Percentiles rank a stretch among this genome's conserved stretches.
phyloP scores from a whole-genome alignment of 2,329 filamentous ascomycete genomes.

The Fusarium vanettenii region DNA sequence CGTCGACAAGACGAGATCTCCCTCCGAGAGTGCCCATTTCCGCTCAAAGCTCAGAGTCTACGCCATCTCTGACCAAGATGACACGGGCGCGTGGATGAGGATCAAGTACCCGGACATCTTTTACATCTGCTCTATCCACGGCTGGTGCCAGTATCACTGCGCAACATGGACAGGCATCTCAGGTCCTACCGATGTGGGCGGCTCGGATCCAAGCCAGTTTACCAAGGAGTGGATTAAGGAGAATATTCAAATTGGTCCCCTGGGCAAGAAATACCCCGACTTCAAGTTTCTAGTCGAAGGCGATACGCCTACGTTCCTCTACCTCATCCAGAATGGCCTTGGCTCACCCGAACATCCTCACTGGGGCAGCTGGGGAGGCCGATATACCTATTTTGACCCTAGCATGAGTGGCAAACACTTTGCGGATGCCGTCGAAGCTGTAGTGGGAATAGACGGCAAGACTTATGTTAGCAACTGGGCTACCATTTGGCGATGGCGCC shows the following conservation, averaged over 20 bases:
- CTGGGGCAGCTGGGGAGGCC: background rate
- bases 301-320: background rate
- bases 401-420: background rate
- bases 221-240: background rate
- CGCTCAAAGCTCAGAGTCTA: background rate
- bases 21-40: background rate
- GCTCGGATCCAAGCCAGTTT: background rate
- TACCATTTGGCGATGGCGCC: background rate
- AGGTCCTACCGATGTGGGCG: background rate
- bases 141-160: background rate
- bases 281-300: conserved; percentile 1
- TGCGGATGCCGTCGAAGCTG: background rate
- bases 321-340: background rate
- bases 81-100: background rate
- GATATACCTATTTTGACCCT: background rate
- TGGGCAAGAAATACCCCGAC: background rate
- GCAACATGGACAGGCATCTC: background rate
- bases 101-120: background rate
- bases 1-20: background rate
- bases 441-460: background rate
- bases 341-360: background rate
- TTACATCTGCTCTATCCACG: background rate
- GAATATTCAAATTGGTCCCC: background rate
- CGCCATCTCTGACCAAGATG: background rate
- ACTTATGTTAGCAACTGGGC: background rate